Percentiles rank a stretch among this genome's conserved stretches.
Conservation (phyloP, 1,284 basidiomycete species). For the Cryptococcus depauperatus region DNA sequence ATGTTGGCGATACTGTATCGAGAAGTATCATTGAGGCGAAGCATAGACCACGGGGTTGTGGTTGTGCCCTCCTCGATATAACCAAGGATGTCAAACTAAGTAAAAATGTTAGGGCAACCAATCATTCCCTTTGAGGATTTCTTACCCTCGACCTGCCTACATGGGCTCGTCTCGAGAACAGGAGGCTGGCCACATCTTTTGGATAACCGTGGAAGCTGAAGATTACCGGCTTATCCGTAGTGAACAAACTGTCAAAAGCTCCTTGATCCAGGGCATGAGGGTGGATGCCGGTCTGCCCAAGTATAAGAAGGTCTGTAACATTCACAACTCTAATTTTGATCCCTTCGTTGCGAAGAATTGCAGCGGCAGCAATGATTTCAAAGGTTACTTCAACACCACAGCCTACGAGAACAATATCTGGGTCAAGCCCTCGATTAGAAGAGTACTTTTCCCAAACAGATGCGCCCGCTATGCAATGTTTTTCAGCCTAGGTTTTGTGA, state of each 20-base stretch:
- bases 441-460: constrained; percentile 48
- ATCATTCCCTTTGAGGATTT: no score
- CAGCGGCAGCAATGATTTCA: constrained; percentile 56
- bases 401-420: constrained; percentile 50
- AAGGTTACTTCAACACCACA: constrained; percentile 48
- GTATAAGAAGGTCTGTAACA: constrained; percentile 63
- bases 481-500: constrained; percentile 20
- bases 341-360: constrained; percentile 57
- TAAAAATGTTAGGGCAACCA: constrained; percentile 1
- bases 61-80: constrained; percentile 49
- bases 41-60: constrained; percentile 49
- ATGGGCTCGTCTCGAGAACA: constrained; percentile 41
- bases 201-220: constrained; percentile 71
- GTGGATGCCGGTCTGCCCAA: constrained; percentile 58
- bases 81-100: constrained; percentile 43
- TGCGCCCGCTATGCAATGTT: constrained; percentile 68
- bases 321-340: constrained; percentile 72
- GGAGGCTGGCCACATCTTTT: constrained; percentile 38
- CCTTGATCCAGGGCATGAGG: constrained; percentile 64
- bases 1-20: constrained; percentile 46
- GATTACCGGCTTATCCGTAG: constrained; percentile 58
- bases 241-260: constrained; percentile 64
- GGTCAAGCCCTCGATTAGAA: constrained; percentile 46
- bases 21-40: constrained; percentile 46
- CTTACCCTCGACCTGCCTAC: constrained; percentile 38